These are phyloP conservation scores for Strigomonas culicis DNA, from an alignment of 208 protist genomes.

Conservation along the genomic window DNA sequence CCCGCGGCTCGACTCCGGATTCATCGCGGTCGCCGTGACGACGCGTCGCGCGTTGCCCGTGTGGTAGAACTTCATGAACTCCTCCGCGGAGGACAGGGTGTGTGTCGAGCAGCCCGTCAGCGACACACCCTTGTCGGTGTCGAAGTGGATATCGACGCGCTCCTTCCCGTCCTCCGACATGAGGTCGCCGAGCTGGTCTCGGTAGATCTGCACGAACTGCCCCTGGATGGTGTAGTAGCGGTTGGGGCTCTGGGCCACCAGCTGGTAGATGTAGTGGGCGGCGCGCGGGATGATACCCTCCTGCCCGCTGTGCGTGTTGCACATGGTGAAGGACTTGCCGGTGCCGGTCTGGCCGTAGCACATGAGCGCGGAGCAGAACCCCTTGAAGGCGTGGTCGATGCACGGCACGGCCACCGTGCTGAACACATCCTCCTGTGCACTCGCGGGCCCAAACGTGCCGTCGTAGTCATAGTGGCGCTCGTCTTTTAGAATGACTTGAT, in stretches of 20 bases:
- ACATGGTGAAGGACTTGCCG: conserved; percentile 92
- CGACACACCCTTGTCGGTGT: conserved; percentile 62
- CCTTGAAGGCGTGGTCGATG: conserved; percentile 82
- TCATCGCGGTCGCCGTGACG: conserved; percentile 87
- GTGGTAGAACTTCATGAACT: conserved; percentile 85
- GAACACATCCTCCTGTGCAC: conserved; percentile 78
- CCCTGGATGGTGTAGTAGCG: conserved; percentile 45
- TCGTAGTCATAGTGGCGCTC: conserved; percentile 85
- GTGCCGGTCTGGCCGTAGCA: conserved; percentile 92
- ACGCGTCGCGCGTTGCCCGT: conserved; percentile 78
- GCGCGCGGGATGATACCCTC: conserved; percentile 89
- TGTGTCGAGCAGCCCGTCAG: conserved; percentile 70
- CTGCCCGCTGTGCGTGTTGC: conserved; percentile 62
- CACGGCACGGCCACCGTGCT: conserved; percentile 70
- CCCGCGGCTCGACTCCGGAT: conserved; percentile 85
- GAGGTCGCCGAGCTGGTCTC: conserved; percentile 80
- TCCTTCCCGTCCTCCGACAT: conserved; percentile 67
- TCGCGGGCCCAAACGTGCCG: conserved; percentile 63
- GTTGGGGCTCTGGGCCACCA: conserved; percentile 25
- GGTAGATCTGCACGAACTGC: conserved; percentile 91
- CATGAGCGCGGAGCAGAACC: conserved; percentile 88
- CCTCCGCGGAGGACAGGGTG: conserved; percentile 37
- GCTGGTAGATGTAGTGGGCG: conserved; percentile 68
- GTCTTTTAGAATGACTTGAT: conserved; percentile 66
- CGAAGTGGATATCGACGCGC: conserved; percentile 73